phyloP scores from a whole-genome alignment of 2,329 filamentous ascomycete species.

The Hypomyces perniciosus region DNA sequence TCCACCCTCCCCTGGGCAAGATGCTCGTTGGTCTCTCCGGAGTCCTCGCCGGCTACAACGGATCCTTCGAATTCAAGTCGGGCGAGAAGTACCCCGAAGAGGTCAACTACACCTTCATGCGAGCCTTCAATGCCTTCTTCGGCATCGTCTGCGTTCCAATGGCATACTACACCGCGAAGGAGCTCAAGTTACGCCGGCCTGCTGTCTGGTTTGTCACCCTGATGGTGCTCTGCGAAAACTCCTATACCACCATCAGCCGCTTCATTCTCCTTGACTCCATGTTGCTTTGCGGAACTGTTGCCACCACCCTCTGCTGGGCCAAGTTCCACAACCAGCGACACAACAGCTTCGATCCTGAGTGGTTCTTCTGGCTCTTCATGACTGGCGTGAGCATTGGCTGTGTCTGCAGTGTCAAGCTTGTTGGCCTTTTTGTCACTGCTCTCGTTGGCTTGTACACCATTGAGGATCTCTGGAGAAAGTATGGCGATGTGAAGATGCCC shows the following conservation, averaged over 20 bases:
- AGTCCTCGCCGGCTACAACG: conserved; percentile 96
- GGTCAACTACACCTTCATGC: conserved; percentile 97
- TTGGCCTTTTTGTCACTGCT: conserved; percentile 91
- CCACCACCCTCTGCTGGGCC: conserved; percentile 93
- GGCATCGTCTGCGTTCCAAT: conserved; percentile 87
- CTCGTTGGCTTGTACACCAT: conserved; percentile 92
- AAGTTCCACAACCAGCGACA: conserved; percentile 88
- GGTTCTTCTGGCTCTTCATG: conserved; percentile 91
- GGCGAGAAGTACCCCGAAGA: conserved; percentile 92
- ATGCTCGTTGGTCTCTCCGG: conserved; percentile 96
- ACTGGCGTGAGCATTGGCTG: conserved; percentile 95
- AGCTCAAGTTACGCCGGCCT: conserved; percentile 77
- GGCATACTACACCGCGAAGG: conserved; percentile 90
- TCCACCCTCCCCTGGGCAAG: conserved; percentile 93
- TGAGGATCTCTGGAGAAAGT: conserved; percentile 97
- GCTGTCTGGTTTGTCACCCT: conserved; percentile 92
- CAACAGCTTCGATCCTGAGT: conserved; percentile 81
- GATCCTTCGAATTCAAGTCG: conserved; percentile 98
- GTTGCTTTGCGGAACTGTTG: conserved; percentile 98
- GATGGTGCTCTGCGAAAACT: conserved; percentile 98
- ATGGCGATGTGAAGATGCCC: conserved; percentile 89
- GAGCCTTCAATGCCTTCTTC: conserved; percentile 92
- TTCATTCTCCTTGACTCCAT: conserved; percentile 99
- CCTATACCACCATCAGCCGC: conserved; percentile 96
- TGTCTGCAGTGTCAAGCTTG: conserved; percentile 97